Evolutionary conservation across 192 early-diverging fungal species (phyloP).

Genomic region (Haplosporangium gracile): DNA sequence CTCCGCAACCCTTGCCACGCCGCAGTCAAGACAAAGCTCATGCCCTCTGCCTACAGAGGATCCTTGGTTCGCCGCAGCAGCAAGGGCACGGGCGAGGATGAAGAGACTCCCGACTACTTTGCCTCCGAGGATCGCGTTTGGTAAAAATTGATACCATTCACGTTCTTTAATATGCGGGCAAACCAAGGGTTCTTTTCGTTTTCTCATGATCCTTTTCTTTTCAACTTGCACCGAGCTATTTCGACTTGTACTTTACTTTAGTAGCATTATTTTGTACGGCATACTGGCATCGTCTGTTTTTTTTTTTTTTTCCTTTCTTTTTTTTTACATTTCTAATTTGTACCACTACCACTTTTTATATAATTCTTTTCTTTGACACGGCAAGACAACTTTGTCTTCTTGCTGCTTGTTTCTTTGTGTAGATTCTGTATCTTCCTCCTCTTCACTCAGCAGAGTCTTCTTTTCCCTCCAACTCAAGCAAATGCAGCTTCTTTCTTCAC

Average conservation of each 20-base stretch:
- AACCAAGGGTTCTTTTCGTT: not conserved
- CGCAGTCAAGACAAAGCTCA: constrained; percentile 52
- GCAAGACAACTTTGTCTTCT: not conserved
- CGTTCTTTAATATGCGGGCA: not conserved
- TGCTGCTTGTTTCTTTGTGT: not conserved
- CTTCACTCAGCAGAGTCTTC: not conserved
- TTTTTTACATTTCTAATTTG: not conserved
- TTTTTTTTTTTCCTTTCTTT: not conserved
- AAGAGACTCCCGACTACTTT: constrained; percentile 50
- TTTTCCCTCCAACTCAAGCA: not conserved
- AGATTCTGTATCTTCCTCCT: not conserved
- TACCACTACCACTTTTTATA: not conserved
- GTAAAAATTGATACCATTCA: constrained; percentile 11
- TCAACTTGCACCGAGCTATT: not conserved
- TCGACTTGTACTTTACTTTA: constrained; percentile 10
- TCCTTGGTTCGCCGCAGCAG: constrained; percentile 21
- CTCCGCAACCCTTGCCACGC: constrained; percentile 53
- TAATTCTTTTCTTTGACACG: not conserved
- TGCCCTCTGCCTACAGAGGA: constrained; percentile 37
- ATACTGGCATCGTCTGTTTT: not conserved
- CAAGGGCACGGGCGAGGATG: constrained; percentile 15
- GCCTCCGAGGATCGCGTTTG: constrained; percentile 49
- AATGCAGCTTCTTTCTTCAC: not conserved
- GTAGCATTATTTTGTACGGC: constrained; percentile 8
- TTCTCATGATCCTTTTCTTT: not conserved